Percentiles rank a stretch among this genome's conserved stretches.
phyloP scores from a whole-genome alignment of 2,329 filamentous ascomycete species.

The Aspergillus jensenii region DNA sequence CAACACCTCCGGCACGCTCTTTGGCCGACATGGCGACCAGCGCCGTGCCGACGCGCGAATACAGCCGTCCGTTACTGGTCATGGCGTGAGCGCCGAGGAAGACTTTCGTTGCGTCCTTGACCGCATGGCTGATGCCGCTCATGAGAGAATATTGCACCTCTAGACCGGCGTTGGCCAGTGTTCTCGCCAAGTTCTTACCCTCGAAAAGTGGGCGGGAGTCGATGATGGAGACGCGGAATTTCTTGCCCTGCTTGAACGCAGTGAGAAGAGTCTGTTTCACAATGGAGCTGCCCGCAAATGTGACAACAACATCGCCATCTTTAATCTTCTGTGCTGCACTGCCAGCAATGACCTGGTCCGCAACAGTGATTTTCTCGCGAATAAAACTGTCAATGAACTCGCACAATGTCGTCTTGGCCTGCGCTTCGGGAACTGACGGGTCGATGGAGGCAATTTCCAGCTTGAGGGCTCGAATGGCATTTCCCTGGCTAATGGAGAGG shows the following conservation, averaged over 20 bases:
- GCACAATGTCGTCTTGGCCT: constrained; percentile 76
- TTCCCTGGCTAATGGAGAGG: constrained; percentile 95
- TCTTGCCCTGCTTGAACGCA: constrained; percentile 68
- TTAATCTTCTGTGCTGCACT: constrained; percentile 74
- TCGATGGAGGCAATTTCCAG: constrained; percentile 88
- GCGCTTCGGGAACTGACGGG: constrained; percentile 75
- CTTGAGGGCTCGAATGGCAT: constrained; percentile 93
- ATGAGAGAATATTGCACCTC: constrained; percentile 80
- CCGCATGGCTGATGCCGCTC: constrained; percentile 71
- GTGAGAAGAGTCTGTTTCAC: constrained; percentile 78
- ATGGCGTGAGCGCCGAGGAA: constrained; percentile 89
- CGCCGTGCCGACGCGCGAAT: constrained; percentile 82
- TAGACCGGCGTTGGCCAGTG: constrained; percentile 68
- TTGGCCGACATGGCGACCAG: constrained; percentile 82
- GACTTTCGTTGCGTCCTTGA: constrained; percentile 70
- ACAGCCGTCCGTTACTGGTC: constrained; percentile 91
- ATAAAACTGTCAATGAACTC: constrained; percentile 87
- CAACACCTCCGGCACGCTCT: constrained; percentile 54
- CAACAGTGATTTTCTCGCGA: constrained; percentile 82
- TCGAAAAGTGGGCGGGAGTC: constrained; percentile 73
- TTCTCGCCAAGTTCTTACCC: constrained; percentile 69
- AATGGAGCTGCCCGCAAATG: constrained; percentile 81
- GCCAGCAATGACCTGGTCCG: constrained; percentile 79
- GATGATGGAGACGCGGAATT: constrained; percentile 80
- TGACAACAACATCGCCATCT: constrained; percentile 78